Percentiles rank a stretch among this genome's conserved stretches.
Evolutionary conservation across 139 green algal genomes (phyloP).

Genomic region (Chlorella vulgaris): DNA sequence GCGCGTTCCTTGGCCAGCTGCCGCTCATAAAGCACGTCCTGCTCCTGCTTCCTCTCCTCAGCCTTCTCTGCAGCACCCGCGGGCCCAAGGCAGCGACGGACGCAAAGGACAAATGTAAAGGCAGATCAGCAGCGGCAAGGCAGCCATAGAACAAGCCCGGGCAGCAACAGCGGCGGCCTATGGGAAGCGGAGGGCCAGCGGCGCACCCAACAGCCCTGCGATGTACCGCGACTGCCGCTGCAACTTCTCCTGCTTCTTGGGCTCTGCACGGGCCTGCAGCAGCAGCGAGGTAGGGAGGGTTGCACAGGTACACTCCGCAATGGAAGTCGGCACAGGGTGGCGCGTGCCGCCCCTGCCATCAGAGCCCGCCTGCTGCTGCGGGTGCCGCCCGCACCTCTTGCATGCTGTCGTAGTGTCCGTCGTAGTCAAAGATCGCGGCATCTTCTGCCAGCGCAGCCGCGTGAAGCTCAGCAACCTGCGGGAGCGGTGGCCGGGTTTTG

Average conservation of each 20-base stretch:
- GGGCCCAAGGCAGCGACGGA: neutral
- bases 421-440: conserved; percentile 93
- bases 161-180: neutral
- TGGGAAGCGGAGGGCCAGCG: neutral
- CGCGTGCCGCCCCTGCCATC: too few relatives aligned
- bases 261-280: conserved; percentile 45
- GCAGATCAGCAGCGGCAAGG: neutral
- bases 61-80: conserved; percentile 67
- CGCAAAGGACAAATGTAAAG: neutral
- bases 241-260: conserved; percentile 73
- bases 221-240: conserved; percentile 79
- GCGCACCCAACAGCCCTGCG: conserved; percentile 57
- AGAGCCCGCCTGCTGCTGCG: conserved; percentile 31
- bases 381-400: conserved; percentile 48
- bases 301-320: too few relatives aligned
- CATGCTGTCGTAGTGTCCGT: conserved; percentile 88
- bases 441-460: conserved; percentile 88
- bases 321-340: too few relatives aligned
- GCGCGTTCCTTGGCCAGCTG: conserved; percentile 45
- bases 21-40: conserved; percentile 82
- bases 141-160: too few relatives aligned
- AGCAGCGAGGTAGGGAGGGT: neutral
- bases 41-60: conserved; percentile 83
- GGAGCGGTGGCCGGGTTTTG: neutral
- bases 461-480: conserved; percentile 76